These are phyloP conservation scores for Sporobolomyces pararoseus DNA, from an alignment of 768 basidiomycete genomes.

Conservation along the genomic window DNA sequence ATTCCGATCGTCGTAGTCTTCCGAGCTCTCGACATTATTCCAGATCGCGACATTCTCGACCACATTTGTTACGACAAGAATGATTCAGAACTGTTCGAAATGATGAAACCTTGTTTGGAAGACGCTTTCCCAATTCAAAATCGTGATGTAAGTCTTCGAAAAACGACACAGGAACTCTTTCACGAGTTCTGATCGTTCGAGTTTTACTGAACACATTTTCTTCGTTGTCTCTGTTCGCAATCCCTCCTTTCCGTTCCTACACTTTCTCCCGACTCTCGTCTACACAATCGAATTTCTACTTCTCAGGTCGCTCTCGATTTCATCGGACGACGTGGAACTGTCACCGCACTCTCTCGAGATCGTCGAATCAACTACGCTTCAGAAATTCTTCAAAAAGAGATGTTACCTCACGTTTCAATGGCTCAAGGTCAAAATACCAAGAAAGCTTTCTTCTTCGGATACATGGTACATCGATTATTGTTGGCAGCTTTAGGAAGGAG, in stretches of 20 bases:
- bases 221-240: no score
- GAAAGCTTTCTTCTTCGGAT: slow-evolving; percentile 99
- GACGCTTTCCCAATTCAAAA: slow-evolving; percentile 98
- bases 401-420: slow-evolving; percentile 96
- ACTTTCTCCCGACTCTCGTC: neutral
- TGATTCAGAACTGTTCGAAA: slow-evolving; percentile 92
- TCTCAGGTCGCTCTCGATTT: slow-evolving; percentile 76
- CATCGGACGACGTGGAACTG: slow-evolving; percentile 96
- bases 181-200: neutral
- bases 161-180: no score
- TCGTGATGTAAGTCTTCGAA: slow-evolving; percentile 70
- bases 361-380: slow-evolving; percentile 92
- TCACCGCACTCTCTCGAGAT: slow-evolving; percentile 83
- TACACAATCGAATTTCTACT: no score
- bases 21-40: slow-evolving; percentile 92
- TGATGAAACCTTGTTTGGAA: slow-evolving; percentile 97
- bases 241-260: neutral
- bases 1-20: slow-evolving; percentile 99
- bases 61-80: slow-evolving; percentile 98
- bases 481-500: slow-evolving; percentile 89
- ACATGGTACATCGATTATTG: slow-evolving; percentile 95
- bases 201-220: slow-evolving; percentile 2
- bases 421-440: slow-evolving; percentile 92
- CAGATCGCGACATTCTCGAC: slow-evolving; percentile 93
- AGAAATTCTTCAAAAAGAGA: slow-evolving; percentile 97